Conservation (phyloP, 306 rosid species). For the Glycyrrhiza uralensis region DNA sequence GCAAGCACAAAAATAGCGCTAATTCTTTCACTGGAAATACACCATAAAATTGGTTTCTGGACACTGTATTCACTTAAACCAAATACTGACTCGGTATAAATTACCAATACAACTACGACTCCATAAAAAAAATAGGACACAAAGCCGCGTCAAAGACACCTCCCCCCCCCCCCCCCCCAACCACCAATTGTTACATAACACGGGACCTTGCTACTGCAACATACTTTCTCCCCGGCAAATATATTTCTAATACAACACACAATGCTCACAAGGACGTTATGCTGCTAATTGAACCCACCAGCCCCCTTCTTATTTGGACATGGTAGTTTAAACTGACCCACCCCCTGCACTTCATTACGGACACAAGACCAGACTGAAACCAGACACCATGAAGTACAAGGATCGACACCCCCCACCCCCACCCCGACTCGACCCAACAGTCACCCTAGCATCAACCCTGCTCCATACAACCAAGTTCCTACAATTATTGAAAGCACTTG, state of each 20-base stretch:
- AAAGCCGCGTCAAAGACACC: slow-evolving; percentile 41
- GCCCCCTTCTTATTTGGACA: slow-evolving; percentile 51
- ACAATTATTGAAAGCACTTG: slow-evolving; percentile 24
- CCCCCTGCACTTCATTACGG: slow-evolving; percentile 60
- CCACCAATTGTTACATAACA: slow-evolving; percentile 27
- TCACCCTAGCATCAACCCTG: slow-evolving; percentile 41
- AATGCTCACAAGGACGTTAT: slow-evolving; percentile 38
- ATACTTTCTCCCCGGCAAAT: slow-evolving; percentile 37
- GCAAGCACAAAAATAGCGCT: slow-evolving; percentile 29
- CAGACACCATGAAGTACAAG: slow-evolving; percentile 59
- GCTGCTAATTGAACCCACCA: slow-evolving; percentile 50
- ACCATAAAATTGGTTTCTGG: slow-evolving; percentile 29
- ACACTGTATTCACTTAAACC: slow-evolving; percentile 54
- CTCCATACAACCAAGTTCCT: slow-evolving; percentile 47
- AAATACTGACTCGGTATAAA: slow-evolving; percentile 44
- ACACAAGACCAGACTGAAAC: slow-evolving; percentile 74
- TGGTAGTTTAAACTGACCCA: slow-evolving; percentile 54
- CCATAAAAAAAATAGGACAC: slow-evolving; percentile 35
- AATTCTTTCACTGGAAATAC: slow-evolving; percentile 35
- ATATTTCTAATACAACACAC: slow-evolving; percentile 25
- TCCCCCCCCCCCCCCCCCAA: too few relatives aligned
- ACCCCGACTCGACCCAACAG: slow-evolving; percentile 47
- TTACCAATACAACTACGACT: slow-evolving; percentile 51
- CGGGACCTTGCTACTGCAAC: slow-evolving; percentile 42
- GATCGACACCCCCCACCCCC: slow-evolving; percentile 29